Evolutionary conservation across 1,139 yeast genomes (phyloP).

Genomic region (Protomyces gravidus): DNA sequence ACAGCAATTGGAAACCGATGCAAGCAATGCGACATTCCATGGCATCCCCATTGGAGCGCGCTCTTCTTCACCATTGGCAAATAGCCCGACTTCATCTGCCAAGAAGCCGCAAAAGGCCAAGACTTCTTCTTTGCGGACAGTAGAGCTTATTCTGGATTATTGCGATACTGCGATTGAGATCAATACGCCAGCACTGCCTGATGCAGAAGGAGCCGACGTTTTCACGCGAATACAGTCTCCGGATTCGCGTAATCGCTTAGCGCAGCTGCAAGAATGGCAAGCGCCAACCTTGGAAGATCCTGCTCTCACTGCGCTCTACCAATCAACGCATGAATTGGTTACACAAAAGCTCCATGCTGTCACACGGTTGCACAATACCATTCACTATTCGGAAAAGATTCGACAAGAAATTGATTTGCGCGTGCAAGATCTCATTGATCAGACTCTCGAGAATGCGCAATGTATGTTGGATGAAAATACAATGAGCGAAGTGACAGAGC

Average conservation of each 20-base stretch:
- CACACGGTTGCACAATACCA: conserved; percentile 68
- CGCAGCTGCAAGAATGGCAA: conserved; percentile 56
- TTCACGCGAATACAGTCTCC: conserved; percentile 36
- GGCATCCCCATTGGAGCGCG: background rate
- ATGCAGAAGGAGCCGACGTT: conserved; percentile 34
- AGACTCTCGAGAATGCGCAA: conserved; percentile 47
- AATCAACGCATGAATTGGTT: conserved; percentile 63
- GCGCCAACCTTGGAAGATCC: conserved; percentile 51
- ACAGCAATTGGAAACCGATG: conserved; percentile 40
- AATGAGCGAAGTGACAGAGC: background rate
- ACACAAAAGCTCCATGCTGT: conserved; percentile 67
- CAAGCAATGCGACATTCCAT: background rate
- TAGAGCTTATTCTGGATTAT: conserved; percentile 60
- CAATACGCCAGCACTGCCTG: conserved; percentile 50
- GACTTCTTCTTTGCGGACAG: conserved; percentile 42
- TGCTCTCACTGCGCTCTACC: conserved; percentile 45
- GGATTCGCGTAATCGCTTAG: conserved; percentile 66
- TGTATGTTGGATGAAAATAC: background rate
- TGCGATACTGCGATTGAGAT: conserved; percentile 73
- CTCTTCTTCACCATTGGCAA: background rate
- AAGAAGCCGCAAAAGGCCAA: conserved; percentile 13
- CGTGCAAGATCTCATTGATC: conserved; percentile 62
- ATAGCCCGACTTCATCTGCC: background rate
- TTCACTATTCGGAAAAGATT: conserved; percentile 73
- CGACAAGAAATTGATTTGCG: conserved; percentile 74